A percentile compares a stretch with the other conserved stretches of the same genome.
phyloP scores from a whole-genome alignment of 371 early-diverging fungal species.

The Mucor mucedo region DNA sequence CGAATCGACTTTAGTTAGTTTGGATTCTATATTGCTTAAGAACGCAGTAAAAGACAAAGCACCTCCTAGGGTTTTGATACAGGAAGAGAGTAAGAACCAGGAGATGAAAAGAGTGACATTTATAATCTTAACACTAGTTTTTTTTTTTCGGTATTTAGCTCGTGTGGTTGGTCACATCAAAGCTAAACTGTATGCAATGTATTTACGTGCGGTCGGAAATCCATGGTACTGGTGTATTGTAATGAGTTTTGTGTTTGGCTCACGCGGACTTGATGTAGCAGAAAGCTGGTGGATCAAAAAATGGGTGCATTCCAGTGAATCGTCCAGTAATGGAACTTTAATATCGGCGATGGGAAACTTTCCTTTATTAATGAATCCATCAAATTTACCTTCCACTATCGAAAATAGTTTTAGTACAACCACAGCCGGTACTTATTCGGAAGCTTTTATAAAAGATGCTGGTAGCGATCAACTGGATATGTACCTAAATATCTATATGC shows the following conservation, averaged over 20 bases:
- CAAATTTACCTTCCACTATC: neutral
- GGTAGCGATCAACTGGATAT: conserved; percentile 5
- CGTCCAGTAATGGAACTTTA: conserved; percentile 17
- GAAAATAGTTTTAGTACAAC: neutral
- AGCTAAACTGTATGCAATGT: conserved; percentile 43
- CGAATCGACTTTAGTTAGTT: neutral
- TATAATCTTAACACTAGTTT: too few species aligned
- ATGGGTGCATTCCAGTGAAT: conserved; percentile 44
- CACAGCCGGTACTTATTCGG: neutral
- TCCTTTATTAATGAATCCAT: neutral
- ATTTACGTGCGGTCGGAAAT: conserved; percentile 45
- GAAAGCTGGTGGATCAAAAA: conserved; percentile 53
- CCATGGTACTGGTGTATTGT: conserved; percentile 44
- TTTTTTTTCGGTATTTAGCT: conserved; percentile 11
- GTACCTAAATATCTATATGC: conserved; percentile 46
- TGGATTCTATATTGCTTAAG: neutral
- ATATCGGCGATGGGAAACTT: neutral
- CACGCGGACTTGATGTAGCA: conserved; percentile 42
- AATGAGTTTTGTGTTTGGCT: conserved; percentile 31
- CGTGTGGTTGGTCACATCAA: conserved; percentile 52
- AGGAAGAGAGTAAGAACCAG: conserved; percentile 23
- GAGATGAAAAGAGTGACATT: too few species aligned
- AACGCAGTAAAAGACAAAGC: conserved; percentile 8
- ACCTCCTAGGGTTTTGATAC: conserved; percentile 19
- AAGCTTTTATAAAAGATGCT: neutral